A percentile compares a stretch with the other conserved stretches of the same genome.
Conservation (phyloP, 2,329 filamentous ascomycete species). For the Huntiella omanensis region DNA sequence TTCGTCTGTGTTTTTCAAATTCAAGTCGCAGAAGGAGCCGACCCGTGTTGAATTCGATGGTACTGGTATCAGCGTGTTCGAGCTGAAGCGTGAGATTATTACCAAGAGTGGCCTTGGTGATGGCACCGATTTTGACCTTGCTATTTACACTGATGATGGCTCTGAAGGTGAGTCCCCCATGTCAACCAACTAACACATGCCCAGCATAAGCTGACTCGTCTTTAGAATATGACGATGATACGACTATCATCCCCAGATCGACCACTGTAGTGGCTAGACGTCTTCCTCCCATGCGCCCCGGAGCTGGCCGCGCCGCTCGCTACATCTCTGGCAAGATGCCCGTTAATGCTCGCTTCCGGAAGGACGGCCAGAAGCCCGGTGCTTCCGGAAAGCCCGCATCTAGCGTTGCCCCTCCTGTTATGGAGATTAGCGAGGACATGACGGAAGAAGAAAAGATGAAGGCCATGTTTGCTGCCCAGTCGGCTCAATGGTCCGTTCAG, state of each 20-base stretch:
- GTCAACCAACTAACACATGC: not conserved
- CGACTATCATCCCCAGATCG: constrained; percentile 86
- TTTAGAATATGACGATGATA: constrained; percentile 90
- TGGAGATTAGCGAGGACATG: constrained; percentile 58
- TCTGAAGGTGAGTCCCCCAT: constrained; percentile 52
- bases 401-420: constrained; percentile 28
- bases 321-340: constrained; percentile 97
- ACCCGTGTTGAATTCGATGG: constrained; percentile 92
- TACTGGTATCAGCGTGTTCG: constrained; percentile 93
- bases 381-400: constrained; percentile 51
- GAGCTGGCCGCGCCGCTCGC: constrained; percentile 75
- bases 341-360: constrained; percentile 10
- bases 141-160: constrained; percentile 82
- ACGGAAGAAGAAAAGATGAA: constrained; percentile 89
- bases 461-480: constrained; percentile 79
- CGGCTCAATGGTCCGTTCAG: constrained; percentile 80
- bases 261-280: constrained; percentile 83
- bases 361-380: constrained; percentile 55
- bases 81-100: constrained; percentile 97
- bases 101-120: constrained; percentile 82
- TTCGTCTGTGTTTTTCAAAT: constrained; percentile 98
- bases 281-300: constrained; percentile 64
- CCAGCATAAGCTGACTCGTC: constrained; percentile 12
- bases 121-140: constrained; percentile 88
- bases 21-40: constrained; percentile 95